A percentile compares a stretch with the other conserved stretches of the same genome.
phyloP scores from a whole-genome alignment of 2,329 filamentous ascomycete species.

The Arthrobotrys conoides region DNA sequence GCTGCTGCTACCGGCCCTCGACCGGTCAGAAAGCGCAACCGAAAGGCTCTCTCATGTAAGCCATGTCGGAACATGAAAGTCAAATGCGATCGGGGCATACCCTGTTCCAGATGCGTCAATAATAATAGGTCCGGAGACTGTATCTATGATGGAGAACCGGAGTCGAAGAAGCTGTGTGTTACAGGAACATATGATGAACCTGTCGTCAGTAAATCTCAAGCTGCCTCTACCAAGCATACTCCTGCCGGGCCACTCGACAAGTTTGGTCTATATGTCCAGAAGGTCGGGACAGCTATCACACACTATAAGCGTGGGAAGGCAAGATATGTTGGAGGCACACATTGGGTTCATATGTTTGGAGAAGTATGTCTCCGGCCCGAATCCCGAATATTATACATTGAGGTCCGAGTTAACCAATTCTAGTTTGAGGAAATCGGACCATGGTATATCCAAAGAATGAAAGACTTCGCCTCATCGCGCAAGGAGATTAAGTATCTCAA shows the following conservation, averaged over 20 bases:
- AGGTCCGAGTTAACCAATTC: neutral
- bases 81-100: slow-evolving; percentile 58
- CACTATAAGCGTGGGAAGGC: slow-evolving; percentile 55
- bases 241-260: slow-evolving; percentile 8
- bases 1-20: slow-evolving; percentile 18
- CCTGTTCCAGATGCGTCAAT: slow-evolving; percentile 53
- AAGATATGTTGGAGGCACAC: slow-evolving; percentile 54
- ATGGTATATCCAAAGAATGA: slow-evolving; percentile 47
- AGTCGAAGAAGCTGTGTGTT: slow-evolving; percentile 51
- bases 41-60: slow-evolving; percentile 55
- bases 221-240: slow-evolving; percentile 4
- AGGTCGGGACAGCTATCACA: slow-evolving; percentile 52
- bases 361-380: slow-evolving; percentile 35
- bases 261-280: slow-evolving; percentile 35
- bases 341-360: slow-evolving; percentile 58
- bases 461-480: slow-evolving; percentile 39
- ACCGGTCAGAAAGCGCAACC: slow-evolving; percentile 52
- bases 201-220: neutral
- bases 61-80: slow-evolving; percentile 60
- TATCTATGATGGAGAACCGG: slow-evolving; percentile 52
- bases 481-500: slow-evolving; percentile 55
- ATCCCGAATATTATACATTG: neutral
- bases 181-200: slow-evolving; percentile 32
- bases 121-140: slow-evolving; percentile 50
- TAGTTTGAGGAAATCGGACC: slow-evolving; percentile 56